Base-by-base conservation (phyloP, 2,329 filamentous ascomycete species). In the Paraphoma sp. region DNA sequence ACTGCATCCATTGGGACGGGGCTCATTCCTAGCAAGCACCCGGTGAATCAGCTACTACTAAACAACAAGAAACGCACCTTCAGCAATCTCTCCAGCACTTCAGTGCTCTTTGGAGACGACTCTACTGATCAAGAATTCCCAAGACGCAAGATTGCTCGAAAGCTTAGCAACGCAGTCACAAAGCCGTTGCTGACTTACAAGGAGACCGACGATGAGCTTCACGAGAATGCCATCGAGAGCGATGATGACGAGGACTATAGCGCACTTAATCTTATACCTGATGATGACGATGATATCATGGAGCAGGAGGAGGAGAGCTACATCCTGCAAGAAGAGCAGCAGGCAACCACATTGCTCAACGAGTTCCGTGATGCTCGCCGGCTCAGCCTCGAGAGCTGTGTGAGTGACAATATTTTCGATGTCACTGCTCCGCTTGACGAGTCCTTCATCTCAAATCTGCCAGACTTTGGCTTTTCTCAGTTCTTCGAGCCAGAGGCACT, bases 211-310 rank as follows among this genome's bases (percentile, higher is more conserved):
- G 55, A 68, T 33, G 54, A 59, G 8, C 43, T 54, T 12, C 57
- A 62, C 59, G 75, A 77, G 45, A 73, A 76, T 62, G 73, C 71
- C 44, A 75, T 76, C 48, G 73, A 74, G 48, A 73, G 67, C 53
- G 73, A 77, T 48, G 75, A 77, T 60, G 76, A 77, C 60, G 76
- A 78, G 60, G 86, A 89, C 57, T 90, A 92, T 68, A 86, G 84
- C 51, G 89, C 87, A 38, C 89, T 96, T 57, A 90, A 94, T 71
- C 86, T 92, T 48, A 89, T 96, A 58, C 91, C 86, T 64, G 91
- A 93, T 67, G 89, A 87, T 10, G 91, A 93, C 60, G 89, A 92
- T 62, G 91, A 94, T 74, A 86, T 91, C 82, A 86, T 94, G 53
- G 85, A 90, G 70, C 86, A 88, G 82, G 84, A 87, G 81, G 91